Evolutionary conservation across 108 stramenopile species (phyloP).

Genomic region (Skeletonema menzelii): DNA sequence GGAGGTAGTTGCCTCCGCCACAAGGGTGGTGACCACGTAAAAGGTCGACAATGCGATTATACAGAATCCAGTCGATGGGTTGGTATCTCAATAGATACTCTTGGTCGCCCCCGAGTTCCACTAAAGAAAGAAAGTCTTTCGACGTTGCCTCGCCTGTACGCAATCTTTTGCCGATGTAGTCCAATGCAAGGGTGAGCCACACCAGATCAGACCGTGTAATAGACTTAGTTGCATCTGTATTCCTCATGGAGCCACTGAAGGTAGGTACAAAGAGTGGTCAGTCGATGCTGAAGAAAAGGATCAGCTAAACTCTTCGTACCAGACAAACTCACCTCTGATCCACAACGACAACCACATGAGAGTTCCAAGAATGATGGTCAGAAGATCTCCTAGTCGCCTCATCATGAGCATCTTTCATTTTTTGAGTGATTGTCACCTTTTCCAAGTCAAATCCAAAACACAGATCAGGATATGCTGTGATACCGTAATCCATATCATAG

Average conservation of each 20-base stretch:
- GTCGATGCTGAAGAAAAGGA: background rate
- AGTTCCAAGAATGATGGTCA: slow-evolving; percentile 41
- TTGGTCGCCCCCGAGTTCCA: slow-evolving; percentile 33
- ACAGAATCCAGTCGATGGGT: slow-evolving; percentile 47
- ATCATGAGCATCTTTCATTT: slow-evolving; percentile 20
- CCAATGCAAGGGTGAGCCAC: slow-evolving; percentile 49
- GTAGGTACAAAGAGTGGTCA: background rate
- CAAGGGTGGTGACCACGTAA: slow-evolving; percentile 25
- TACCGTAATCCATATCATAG: slow-evolving; percentile 22
- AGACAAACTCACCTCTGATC: slow-evolving; percentile 36
- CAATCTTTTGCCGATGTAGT: slow-evolving; percentile 46
- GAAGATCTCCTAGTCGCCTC: slow-evolving; percentile 13
- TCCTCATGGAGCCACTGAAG: slow-evolving; percentile 46
- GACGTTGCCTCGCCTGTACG: slow-evolving; percentile 26
- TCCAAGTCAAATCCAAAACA: slow-evolving; percentile 24
- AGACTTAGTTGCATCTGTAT: slow-evolving; percentile 42
- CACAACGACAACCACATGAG: slow-evolving; percentile 52
- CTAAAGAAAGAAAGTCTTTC: slow-evolving; percentile 41
- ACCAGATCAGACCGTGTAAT: slow-evolving; percentile 49
- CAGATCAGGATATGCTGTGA: slow-evolving; percentile 43
- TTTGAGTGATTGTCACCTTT: slow-evolving; percentile 15
- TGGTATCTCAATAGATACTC: slow-evolving; percentile 23
- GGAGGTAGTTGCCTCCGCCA: slow-evolving; percentile 46
- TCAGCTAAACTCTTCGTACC: too few species aligned
- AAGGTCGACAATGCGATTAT: slow-evolving; percentile 42